phyloP scores from a whole-genome alignment of 177 flowering plant genomes.

The Vitis hybrid region DNA sequence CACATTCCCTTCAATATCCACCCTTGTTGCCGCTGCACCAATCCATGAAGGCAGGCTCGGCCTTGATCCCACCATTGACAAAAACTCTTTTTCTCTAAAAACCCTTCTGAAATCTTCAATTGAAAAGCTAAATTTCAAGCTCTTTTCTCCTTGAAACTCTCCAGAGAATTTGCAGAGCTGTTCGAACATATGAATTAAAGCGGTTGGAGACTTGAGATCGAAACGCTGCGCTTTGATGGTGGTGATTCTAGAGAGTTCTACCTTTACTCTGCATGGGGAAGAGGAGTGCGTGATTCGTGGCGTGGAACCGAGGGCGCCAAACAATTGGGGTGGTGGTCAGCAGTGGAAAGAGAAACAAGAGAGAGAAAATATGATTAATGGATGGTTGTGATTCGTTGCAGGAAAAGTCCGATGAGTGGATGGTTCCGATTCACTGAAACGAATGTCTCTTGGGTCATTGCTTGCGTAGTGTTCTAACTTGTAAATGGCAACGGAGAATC shows the following conservation, averaged over 20 bases:
- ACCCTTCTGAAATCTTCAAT: background rate
- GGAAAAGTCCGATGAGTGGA: no score
- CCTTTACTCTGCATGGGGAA: background rate
- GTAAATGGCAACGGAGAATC: no score
- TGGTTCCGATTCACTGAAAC: no score
- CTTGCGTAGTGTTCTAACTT: no score
- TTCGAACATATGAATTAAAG: background rate
- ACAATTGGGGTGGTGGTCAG: background rate
- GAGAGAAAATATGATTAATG: background rate
- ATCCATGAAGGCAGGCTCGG: conserved; percentile 27
- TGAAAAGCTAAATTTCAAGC: background rate
- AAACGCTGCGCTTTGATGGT: background rate
- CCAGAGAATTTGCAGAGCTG: no score
- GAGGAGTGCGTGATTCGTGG: conserved; percentile 26
- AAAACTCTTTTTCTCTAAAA: conserved; percentile 1
- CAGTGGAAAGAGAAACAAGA: background rate
- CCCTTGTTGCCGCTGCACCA: conserved; percentile 21
- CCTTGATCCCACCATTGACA: conserved; percentile 20
- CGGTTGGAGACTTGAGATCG: background rate
- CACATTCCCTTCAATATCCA: conserved; percentile 30
- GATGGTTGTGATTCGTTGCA: background rate
- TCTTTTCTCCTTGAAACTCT: no score
- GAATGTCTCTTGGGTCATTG: no score
- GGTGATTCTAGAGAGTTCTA: background rate
- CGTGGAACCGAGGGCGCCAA: conserved; percentile 32